Base-by-base conservation (phyloP, 225 moss, liverwort and hornwort species). In the Straminergon stramineum region DNA sequence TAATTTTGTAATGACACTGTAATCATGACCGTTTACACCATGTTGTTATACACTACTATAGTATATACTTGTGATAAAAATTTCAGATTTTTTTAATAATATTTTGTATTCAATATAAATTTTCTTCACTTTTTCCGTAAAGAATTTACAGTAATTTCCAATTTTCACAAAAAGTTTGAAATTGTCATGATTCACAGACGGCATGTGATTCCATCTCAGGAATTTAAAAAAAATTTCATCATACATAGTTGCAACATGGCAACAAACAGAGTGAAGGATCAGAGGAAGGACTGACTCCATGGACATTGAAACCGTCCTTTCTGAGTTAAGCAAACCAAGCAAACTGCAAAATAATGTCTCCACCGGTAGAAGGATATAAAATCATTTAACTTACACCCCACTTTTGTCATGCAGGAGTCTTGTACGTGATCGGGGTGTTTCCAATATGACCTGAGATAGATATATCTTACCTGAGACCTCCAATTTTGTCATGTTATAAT, bases 1-100 rank as follows among this genome's bases (percentile, higher is more conserved):
- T 15, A 8, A 3, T 9, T 41, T 41, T 41, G 1, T 15, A 26
- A 41, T 71, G 26, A 26, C 2, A 26, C 0, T 0, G 1, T 24
- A 71, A 24, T 24, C 8, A 26, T 71, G 26, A 8, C n/a, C n/a
- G n/a, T 41, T 71, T 41, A 3, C 41, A 41, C 41, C 8, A 41
- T 24, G 5, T 15, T 39, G 39, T 70, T 70, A 2, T 37, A 20
- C 5, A 48, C 48, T 48, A 21, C 37, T 20, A 35, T 3, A 34
- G 10, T 19, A 34, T 34, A 18, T 5, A 19, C 5, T 10, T 1
- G 3, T 10, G 3, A 19, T 35, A 20, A 34, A 35, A 67, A 67
- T 67, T 67, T 67, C 35, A 67, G 11, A 35, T 67, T 67, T 35
- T 35, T 35, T 35, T 35, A 6, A 67, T 3, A 19, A 67, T 67